Conservation (phyloP, 352 stramenopile species). For the Phytophthora multivora region DNA sequence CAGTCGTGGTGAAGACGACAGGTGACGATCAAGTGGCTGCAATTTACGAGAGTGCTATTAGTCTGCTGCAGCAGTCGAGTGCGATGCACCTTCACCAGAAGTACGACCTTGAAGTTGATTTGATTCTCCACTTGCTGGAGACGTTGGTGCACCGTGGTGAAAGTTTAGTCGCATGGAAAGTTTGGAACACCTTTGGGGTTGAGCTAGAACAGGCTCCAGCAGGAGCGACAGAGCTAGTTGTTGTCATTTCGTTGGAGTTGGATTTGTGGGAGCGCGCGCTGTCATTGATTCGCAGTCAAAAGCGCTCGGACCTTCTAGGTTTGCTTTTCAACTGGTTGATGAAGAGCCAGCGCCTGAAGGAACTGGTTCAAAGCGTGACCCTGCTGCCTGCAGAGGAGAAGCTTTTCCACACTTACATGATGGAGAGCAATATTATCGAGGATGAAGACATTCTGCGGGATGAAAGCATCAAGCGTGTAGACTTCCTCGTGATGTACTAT, state of each 20-base stretch:
- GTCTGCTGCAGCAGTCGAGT: slow-evolving; percentile 69
- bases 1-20: slow-evolving; percentile 66
- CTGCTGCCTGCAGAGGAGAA: slow-evolving; percentile 57
- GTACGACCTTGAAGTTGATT: slow-evolving; percentile 69
- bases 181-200: slow-evolving; percentile 84
- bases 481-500: slow-evolving; percentile 88
- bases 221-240: slow-evolving; percentile 65
- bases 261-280: slow-evolving; percentile 77
- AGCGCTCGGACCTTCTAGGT: slow-evolving; percentile 58
- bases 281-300: slow-evolving; percentile 61
- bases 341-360: slow-evolving; percentile 72
- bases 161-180: slow-evolving; percentile 80
- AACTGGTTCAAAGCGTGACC: slow-evolving; percentile 69
- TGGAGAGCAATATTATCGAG: slow-evolving; percentile 51
- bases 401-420: slow-evolving; percentile 76
- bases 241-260: slow-evolving; percentile 81
- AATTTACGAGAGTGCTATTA: slow-evolving; percentile 70
- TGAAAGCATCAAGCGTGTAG: slow-evolving; percentile 70
- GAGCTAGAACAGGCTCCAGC: slow-evolving; percentile 51
- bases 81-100: slow-evolving; percentile 76
- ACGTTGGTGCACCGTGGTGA: slow-evolving; percentile 78
- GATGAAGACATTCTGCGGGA: slow-evolving; percentile 70
- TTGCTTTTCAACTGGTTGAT: slow-evolving; percentile 79
- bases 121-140: slow-evolving; percentile 81
- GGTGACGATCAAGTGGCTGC: slow-evolving; percentile 61